Percentiles rank a stretch among this genome's conserved stretches.
Conservation (phyloP, 495 filamentous ascomycete species). For the Penicillium alfredii region DNA sequence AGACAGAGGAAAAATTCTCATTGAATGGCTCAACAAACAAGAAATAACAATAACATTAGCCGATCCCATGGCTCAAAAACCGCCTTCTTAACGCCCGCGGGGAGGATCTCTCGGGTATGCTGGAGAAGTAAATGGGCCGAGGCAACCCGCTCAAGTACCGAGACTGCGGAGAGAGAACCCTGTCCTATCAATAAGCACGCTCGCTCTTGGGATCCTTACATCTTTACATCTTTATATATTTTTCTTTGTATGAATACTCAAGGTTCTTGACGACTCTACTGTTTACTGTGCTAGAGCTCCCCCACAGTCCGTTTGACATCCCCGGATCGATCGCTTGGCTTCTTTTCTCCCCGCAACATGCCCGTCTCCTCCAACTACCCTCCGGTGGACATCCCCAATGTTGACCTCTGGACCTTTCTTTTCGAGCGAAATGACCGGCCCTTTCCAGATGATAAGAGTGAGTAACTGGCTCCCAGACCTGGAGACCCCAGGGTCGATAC, state of each 20-base stretch:
- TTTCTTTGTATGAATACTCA: no score
- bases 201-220: no score
- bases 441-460: slow-evolving; percentile 55
- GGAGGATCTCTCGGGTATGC: slow-evolving; percentile 6
- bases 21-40: no score
- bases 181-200: no score
- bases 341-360: slow-evolving; percentile 30
- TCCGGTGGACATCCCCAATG: slow-evolving; percentile 31
- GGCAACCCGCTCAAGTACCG: slow-evolving; percentile 13
- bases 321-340: slow-evolving; percentile 15
- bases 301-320: slow-evolving; percentile 1
- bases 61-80: no score
- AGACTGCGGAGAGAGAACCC: slow-evolving; percentile 12
- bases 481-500: no score
- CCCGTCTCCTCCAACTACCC: slow-evolving; percentile 38
- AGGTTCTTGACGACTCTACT: not conserved
- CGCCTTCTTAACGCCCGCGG: no score
- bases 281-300: not conserved
- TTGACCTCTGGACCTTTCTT: slow-evolving; percentile 69
- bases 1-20: no score
- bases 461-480: no score
- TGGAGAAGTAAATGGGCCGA: slow-evolving; percentile 16
- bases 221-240: no score
- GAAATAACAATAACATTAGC: no score
- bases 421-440: slow-evolving; percentile 67